phyloP scores from a whole-genome alignment of 2,329 filamentous ascomycete genomes.

The Myotisia sp. region DNA sequence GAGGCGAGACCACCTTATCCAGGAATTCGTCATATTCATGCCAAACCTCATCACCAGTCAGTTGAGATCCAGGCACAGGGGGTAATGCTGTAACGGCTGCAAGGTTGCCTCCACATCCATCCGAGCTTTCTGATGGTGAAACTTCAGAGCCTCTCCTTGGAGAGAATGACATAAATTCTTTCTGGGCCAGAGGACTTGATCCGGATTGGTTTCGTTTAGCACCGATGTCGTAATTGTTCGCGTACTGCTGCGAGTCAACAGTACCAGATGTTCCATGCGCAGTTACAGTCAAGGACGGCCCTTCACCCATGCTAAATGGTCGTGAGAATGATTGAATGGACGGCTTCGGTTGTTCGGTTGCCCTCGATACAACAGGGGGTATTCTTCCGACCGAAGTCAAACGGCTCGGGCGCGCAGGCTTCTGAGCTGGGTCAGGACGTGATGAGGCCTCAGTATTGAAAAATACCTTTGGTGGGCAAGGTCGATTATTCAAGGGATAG shows the following conservation, averaged over 20 bases:
- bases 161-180: slow-evolving; percentile 63
- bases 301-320: slow-evolving; percentile 48
- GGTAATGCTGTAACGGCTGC: slow-evolving; percentile 52
- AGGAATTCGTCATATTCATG: slow-evolving; percentile 85
- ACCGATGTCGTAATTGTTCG: slow-evolving; percentile 10
- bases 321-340: slow-evolving; percentile 73
- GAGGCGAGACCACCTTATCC: slow-evolving; percentile 48
- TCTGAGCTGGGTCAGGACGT: slow-evolving; percentile 6
- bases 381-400: slow-evolving; percentile 74
- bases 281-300: slow-evolving; percentile 26
- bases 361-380: slow-evolving; percentile 59
- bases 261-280: too few species aligned
- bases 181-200: slow-evolving; percentile 6
- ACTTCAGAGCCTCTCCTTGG: slow-evolving; percentile 57
- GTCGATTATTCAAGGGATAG: slow-evolving; percentile 17
- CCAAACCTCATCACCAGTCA: slow-evolving; percentile 80
- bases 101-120: slow-evolving; percentile 38
- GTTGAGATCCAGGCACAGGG: slow-evolving; percentile 46
- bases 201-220: not conserved
- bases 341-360: slow-evolving; percentile 47
- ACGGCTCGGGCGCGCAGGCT: slow-evolving; percentile 42
- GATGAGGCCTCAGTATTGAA: slow-evolving; percentile 19
- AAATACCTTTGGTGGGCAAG: slow-evolving; percentile 25
- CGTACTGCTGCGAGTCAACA: not conserved
- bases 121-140: slow-evolving; percentile 45